Evolutionary conservation across 2,329 filamentous ascomycete species (phyloP), one percentile per base, ranked within the genome.

Genomic region (Grosmannia serpens): DNA sequence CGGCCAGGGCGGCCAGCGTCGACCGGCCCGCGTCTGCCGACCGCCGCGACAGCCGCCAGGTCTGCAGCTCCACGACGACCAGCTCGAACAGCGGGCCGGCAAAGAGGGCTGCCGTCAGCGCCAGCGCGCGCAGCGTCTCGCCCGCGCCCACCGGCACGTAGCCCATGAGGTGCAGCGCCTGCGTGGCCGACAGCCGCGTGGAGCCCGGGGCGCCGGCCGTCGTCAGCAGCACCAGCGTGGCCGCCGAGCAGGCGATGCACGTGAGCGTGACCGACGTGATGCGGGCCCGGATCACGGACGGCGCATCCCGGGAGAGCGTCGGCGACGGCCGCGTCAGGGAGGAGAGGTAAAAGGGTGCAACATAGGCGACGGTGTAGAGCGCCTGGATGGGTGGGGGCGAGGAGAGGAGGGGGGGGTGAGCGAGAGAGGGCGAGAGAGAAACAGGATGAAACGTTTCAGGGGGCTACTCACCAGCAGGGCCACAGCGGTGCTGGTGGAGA

Each of bases 331-430:
- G 84, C 6, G 92, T 95, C 24, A 83, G 80, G 4, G 83, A 72
- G 24, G 87, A 94, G 62, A 92, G 77, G 76, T 99, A 96, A 72
- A 97, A 90, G 27, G 94, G 92, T 4, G 88, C 75, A 66, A 99
- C 89, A 74, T 97, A 99, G 74, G 90, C 74, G 65, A 91, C 71
- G n/a, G 90, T 95, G 73, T 95, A 95, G 62, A 85, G 72, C 62
- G 91, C 74, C 89, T 88, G 54, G 24, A 64, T 54, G 29, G 66
- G 55, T 33, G 38, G 17, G 41, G 13, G 41, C 9, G 20, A 44
- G 41, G n/a, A n/a, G 20, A 2, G 20, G 20, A 44, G 20, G 8
- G 20, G 17, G 17, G 38, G 17, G 15, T 17, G 13, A 20, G 17
- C 15, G 15, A 15, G 38, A 41, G 4, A 41, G 4, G 17, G 15